Evolutionary conservation across 179 eudicot species (phyloP), one percentile per base, ranked within the genome.

Genomic region (Pouteria campechiana): DNA sequence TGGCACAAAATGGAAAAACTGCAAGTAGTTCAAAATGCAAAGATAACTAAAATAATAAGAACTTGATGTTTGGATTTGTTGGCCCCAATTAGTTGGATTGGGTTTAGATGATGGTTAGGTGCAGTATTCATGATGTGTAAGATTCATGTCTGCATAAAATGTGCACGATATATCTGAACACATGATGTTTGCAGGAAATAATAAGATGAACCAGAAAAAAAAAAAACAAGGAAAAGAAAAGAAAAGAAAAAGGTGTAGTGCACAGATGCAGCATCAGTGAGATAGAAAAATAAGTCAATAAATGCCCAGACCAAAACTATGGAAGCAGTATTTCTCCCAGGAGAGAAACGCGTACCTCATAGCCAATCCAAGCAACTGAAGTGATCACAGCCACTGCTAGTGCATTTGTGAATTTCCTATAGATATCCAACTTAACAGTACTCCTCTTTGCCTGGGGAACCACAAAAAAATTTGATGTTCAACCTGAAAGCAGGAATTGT

Each of bases 391-490:
- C 70, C 40, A 77, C 70, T 55, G 84, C 83, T 58, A 90, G 64
- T 32, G 94, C 94, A 61, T 90, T 87, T 48, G 96, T 74, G 62
- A 90, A 90, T 64, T 87, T 86, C 54, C 92, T 74, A 46, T 90
- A 90, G 25, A 78, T 79, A 50, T 87, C 94, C 86, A 90, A 59
- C 78, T 90, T 90, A 32, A 73, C 77, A 55, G 83, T 61, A 56
- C 92, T 90, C 52, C 85, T 65, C 52, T 87, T 86, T 51, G 75
- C 85, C 96, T 90, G 80, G 15, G 63, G 38, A 60, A 17, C n/a
- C n/a, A n/a, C n/a, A 37, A 28, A 67, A 25, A 50, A 16, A 20
- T 18, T 32, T 7, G 5, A 2, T 32, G 25, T 36, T 11, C 17
- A 32, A 39, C 29, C 44, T 41, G 34, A 34, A 42, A n/a, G 27